phyloP scores from a whole-genome alignment of 1,139 yeast genomes.

The Pichia sp. region DNA sequence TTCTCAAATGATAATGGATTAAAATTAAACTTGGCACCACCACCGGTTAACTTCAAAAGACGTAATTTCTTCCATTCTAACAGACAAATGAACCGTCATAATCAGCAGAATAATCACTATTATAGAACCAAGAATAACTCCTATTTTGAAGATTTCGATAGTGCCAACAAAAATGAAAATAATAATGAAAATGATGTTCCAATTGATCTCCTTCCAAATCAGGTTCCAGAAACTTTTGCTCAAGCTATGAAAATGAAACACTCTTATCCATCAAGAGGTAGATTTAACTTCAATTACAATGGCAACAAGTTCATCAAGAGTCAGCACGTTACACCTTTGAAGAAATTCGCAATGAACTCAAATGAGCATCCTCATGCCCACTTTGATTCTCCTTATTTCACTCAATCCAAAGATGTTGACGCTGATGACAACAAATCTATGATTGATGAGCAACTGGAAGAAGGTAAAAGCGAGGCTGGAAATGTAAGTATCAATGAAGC shows the following conservation, averaged over 20 bases:
- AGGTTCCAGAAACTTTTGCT: conserved; percentile 13
- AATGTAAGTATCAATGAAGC: background rate
- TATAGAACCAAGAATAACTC: conserved; percentile 5
- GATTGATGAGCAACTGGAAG: background rate
- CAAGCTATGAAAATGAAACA: conserved; percentile 15
- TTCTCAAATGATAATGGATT: conserved; percentile 31
- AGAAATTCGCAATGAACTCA: background rate
- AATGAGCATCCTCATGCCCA: conserved; percentile 1
- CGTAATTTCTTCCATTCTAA: conserved; percentile 14
- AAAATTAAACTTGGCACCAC: conserved; percentile 62
- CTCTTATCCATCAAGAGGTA: background rate
- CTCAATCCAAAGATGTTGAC: background rate
- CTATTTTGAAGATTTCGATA: conserved; percentile 6
- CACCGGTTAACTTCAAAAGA: conserved; percentile 56
- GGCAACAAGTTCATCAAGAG: background rate
- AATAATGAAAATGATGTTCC: background rate
- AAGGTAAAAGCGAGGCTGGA: background rate
- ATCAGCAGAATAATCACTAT: conserved; percentile 1
- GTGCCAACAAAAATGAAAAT: background rate
- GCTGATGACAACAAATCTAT: background rate
- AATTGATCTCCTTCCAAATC: background rate
- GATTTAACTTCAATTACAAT: background rate
- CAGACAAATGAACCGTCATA: background rate
- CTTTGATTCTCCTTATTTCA: background rate
- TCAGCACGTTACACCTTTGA: background rate